These are phyloP conservation scores for Amylostereum chailletii DNA, from an alignment of 1,284 basidiomycete species.

Conservation along the genomic window DNA sequence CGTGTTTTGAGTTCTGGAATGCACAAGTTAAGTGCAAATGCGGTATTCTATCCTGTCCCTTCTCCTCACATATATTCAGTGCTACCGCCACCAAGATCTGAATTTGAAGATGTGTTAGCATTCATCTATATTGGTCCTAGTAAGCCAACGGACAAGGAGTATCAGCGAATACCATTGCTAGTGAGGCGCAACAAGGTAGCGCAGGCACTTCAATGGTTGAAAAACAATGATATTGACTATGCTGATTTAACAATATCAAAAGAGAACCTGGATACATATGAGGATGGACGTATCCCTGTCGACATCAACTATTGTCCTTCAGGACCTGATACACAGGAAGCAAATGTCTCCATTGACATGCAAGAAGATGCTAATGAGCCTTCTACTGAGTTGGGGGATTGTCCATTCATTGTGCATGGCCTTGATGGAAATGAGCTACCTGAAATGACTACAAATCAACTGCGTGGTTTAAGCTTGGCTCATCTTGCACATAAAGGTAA, in stretches of 20 bases:
- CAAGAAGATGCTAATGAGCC: conserved; percentile 1
- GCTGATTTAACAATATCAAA: conserved; percentile 16
- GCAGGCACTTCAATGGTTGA: conserved; percentile 22
- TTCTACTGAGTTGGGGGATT: conserved; percentile 11
- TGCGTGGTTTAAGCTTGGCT: conserved; percentile 10
- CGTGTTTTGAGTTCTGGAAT: not conserved
- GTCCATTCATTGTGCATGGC: not conserved
- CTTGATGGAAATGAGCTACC: not conserved
- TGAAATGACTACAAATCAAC: conserved; percentile 2
- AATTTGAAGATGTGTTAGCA: conserved; percentile 10
- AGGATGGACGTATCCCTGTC: not conserved
- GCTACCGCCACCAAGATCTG: conserved; percentile 5
- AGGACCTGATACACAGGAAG: not conserved
- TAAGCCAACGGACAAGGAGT: conserved; percentile 19
- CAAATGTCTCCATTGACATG: not conserved
- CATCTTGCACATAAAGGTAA: conserved; percentile 12
- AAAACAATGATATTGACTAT: conserved; percentile 22
- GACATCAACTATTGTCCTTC: not conserved
- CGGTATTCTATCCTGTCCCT: not conserved
- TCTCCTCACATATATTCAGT: conserved; percentile 4
- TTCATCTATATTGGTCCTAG: conserved; percentile 9
- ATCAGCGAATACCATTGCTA: conserved; percentile 18
- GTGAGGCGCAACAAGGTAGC: conserved; percentile 12
- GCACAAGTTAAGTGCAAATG: not conserved
- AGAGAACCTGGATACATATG: conserved; percentile 16